Evolutionary conservation across 2,329 filamentous ascomycete genomes (phyloP).

Genomic region (Ascosphaera acerosa): DNA sequence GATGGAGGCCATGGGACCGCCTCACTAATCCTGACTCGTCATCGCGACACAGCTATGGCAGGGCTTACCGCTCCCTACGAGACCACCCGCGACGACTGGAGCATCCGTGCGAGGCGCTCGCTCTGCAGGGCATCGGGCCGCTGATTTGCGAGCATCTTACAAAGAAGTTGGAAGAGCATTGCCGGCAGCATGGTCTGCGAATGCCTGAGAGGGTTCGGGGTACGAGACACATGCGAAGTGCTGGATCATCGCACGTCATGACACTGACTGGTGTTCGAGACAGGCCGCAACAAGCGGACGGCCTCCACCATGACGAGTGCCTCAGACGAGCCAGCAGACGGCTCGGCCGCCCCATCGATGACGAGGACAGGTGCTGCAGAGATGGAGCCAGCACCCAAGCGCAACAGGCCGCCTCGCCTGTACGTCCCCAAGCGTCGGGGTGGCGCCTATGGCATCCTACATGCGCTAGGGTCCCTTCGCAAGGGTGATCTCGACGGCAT

Average conservation of each 20-base stretch:
- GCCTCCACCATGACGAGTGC: no score
- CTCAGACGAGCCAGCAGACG: no score
- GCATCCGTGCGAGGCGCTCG: conserved; percentile 47
- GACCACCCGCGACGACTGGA: conserved; percentile 43
- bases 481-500: conserved; percentile 31
- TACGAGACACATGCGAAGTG: no score
- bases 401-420: conserved; percentile 35
- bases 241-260: no score
- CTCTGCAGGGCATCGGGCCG: conserved; percentile 47
- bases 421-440: conserved; percentile 52
- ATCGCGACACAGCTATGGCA: conserved; percentile 34
- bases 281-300: no score
- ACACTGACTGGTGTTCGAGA: no score
- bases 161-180: conserved; percentile 29
- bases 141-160: conserved; percentile 46
- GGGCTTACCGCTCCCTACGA: conserved; percentile 53
- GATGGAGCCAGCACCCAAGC: not conserved
- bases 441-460: conserved; percentile 45
- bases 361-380: no score
- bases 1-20: no score
- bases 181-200: conserved; percentile 37
- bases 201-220: conserved; percentile 34
- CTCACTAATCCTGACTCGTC: conserved; percentile 3
- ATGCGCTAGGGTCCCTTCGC: conserved; percentile 36
- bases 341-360: conserved; percentile 12